Conservation (phyloP, 345 rosid species). For the Conringia planisiliqua region DNA sequence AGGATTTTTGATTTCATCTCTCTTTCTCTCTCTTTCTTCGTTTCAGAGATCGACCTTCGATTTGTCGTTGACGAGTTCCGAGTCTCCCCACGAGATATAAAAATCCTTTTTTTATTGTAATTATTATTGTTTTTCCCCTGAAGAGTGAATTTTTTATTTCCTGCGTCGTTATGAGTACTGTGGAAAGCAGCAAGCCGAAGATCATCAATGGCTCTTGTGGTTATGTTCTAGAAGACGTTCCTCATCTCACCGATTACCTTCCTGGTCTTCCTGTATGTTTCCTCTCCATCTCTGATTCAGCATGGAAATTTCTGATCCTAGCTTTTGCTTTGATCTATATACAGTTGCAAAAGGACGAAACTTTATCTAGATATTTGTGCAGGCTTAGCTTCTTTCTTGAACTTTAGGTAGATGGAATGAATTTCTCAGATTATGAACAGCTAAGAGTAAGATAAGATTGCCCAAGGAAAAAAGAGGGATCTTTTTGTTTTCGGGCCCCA, state of each 20-base stretch:
- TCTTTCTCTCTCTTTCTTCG: neutral
- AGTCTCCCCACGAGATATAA: neutral
- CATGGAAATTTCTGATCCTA: neutral
- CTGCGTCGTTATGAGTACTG: neutral
- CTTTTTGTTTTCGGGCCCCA: neutral
- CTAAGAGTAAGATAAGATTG: neutral
- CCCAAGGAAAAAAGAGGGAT: neutral
- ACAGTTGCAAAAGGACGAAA: neutral
- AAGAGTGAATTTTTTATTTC: neutral
- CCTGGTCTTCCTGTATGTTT: slow-evolving; percentile 54
- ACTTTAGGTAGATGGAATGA: neutral
- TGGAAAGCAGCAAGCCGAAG: slow-evolving; percentile 36
- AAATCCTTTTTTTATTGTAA: neutral
- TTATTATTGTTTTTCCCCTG: neutral
- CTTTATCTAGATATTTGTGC: neutral
- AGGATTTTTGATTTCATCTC: neutral
- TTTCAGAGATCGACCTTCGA: slow-evolving; percentile 2
- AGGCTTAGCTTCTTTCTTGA: neutral
- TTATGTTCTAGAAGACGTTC: slow-evolving; percentile 69
- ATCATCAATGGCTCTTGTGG: slow-evolving; percentile 48
- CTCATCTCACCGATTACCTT: slow-evolving; percentile 73
- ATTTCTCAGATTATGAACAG: neutral
- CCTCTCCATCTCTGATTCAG: neutral
- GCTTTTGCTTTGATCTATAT: neutral
- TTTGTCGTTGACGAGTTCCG: neutral